Conservation (phyloP, 306 rosid genomes). For the Inga laurina region DNA sequence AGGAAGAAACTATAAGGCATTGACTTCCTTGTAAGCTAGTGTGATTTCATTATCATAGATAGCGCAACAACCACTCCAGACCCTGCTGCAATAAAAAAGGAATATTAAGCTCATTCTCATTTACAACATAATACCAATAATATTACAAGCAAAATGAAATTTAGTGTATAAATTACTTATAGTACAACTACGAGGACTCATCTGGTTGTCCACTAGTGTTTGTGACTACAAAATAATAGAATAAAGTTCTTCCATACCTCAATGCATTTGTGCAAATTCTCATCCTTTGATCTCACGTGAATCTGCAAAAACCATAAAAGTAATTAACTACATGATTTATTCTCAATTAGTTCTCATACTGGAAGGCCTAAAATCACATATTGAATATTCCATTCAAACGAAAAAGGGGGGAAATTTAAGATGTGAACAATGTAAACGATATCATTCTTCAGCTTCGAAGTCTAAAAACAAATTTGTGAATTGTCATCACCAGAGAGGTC, state of each 20-base stretch:
- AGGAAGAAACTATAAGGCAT: constrained; percentile 27
- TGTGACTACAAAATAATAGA: background rate
- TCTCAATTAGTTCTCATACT: background rate
- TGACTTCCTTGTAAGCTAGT: constrained; percentile 23
- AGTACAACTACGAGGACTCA: background rate
- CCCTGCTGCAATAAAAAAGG: constrained; percentile 54
- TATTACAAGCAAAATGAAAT: background rate
- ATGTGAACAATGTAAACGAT: background rate
- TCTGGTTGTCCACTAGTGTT: background rate
- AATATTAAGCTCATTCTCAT: constrained; percentile 34
- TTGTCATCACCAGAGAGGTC: background rate
- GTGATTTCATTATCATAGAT: constrained; percentile 45
- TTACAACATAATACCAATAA: background rate
- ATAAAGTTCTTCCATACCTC: constrained; percentile 52
- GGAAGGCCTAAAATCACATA: constrained; percentile 2
- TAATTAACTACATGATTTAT: background rate
- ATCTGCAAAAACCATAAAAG: constrained; percentile 66
- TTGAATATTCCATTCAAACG: background rate
- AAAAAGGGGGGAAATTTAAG: background rate
- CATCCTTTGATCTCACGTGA: constrained; percentile 75
- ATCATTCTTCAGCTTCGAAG: background rate
- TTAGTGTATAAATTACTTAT: background rate
- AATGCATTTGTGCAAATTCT: constrained; percentile 74
- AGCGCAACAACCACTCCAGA: constrained; percentile 76
- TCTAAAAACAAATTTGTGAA: background rate